Evolutionary conservation across 2,329 filamentous ascomycete species (phyloP).

Genomic region (Pseudogymnoascus sp.): DNA sequence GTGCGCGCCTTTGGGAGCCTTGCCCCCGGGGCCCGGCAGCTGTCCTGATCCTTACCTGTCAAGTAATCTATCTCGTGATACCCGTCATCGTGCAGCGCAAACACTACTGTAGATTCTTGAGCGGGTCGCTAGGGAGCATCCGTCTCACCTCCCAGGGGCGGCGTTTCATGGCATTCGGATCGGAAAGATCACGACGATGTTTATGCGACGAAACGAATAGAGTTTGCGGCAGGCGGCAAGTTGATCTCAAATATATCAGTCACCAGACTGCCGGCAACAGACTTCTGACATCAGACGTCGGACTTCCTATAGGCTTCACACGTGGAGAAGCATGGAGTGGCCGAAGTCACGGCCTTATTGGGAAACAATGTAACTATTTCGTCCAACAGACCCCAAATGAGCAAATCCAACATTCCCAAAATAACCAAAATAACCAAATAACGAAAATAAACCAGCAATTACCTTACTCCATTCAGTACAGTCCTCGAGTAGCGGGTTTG

Average conservation of each 20-base stretch:
- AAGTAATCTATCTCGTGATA: background rate
- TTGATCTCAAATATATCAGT: background rate
- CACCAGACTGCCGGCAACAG: background rate
- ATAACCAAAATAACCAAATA: slow-evolving; percentile 1
- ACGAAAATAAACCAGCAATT: background rate
- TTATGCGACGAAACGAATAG: slow-evolving; percentile 6
- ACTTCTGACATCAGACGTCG: background rate
- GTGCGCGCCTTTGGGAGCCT: background rate
- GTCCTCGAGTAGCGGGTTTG: background rate
- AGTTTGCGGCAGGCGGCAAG: slow-evolving; percentile 1
- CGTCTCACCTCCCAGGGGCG: background rate
- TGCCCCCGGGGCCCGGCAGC: no score
- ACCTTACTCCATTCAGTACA: background rate
- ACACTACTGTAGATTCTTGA: background rate
- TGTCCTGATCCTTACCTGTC: background rate
- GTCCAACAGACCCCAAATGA: background rate
- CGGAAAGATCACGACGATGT: slow-evolving; percentile 1
- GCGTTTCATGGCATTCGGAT: background rate
- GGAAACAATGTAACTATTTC: background rate
- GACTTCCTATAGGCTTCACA: background rate
- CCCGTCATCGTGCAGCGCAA: background rate
- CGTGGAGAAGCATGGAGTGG: background rate
- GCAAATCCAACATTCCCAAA: background rate
- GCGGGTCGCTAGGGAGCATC: slow-evolving; percentile 13
- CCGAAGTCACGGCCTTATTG: background rate